Conservation (phyloP, 768 basidiomycete genomes). For the Termitomyces sp. region DNA sequence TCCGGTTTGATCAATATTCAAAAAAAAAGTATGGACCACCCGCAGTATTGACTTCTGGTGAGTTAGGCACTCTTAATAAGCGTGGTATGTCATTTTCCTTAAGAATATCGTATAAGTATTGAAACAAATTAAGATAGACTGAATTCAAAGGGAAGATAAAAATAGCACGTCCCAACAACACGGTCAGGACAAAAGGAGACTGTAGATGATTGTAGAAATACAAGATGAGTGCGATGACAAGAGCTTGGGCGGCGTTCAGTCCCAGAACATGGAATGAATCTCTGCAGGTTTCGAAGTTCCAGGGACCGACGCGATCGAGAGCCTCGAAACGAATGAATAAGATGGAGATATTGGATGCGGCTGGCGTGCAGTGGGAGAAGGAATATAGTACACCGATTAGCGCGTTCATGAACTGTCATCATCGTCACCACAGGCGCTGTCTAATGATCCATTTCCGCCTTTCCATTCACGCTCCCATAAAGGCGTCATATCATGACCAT, state of each 20-base stretch:
- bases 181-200: neutral
- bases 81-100: slow-evolving; percentile 1
- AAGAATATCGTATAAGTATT: neutral
- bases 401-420: slow-evolving; percentile 22
- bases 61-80: neutral
- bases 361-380: neutral
- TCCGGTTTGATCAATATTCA: neutral
- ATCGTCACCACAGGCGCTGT: slow-evolving; percentile 41
- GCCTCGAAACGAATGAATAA: neutral
- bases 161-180: slow-evolving; percentile 5
- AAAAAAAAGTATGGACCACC: neutral
- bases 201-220: slow-evolving; percentile 10
- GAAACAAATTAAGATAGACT: neutral
- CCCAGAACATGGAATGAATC: neutral
- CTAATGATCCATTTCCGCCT: slow-evolving; percentile 56
- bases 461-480: slow-evolving; percentile 86
- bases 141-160: slow-evolving; percentile 4
- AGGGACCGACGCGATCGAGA: neutral
- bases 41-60: neutral
- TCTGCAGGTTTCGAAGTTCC: neutral
- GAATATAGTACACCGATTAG: neutral
- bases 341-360: neutral
- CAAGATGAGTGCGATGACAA: slow-evolving; percentile 2
- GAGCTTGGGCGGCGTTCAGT: neutral
- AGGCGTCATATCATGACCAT: slow-evolving; percentile 22